These are phyloP conservation scores for Amniculicola lignicola DNA, from an alignment of 495 filamentous ascomycete genomes.

Conservation along the genomic window DNA sequence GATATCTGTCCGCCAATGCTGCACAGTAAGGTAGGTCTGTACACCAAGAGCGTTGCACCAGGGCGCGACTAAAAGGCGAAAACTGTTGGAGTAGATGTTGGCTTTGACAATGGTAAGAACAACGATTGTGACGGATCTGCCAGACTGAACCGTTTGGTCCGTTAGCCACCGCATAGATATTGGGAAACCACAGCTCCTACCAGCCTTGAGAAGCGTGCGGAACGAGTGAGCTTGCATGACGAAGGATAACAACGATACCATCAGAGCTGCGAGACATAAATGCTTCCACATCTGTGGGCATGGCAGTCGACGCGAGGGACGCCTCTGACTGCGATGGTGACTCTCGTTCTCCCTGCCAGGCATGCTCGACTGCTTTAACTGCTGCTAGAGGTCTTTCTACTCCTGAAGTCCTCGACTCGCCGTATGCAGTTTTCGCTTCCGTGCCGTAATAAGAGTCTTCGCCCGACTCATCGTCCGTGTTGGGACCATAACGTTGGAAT, in stretches of 20 bases:
- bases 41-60: too few species aligned
- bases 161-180: too few species aligned
- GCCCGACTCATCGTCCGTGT: constrained; percentile 48
- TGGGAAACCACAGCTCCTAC: too few species aligned
- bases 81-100: too few species aligned
- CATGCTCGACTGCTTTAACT: constrained; percentile 23
- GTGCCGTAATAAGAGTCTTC: constrained; percentile 35
- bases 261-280: constrained; percentile 90
- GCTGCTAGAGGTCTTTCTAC: not conserved
- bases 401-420: not conserved
- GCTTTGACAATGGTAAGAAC: too few species aligned
- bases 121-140: too few species aligned
- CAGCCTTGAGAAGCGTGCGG: too few species aligned
- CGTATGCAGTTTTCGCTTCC: constrained; percentile 40
- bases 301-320: constrained; percentile 43
- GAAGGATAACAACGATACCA: constrained; percentile 78
- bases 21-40: too few species aligned
- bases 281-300: constrained; percentile 68
- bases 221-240: constrained; percentile 68
- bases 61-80: too few species aligned
- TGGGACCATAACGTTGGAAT: constrained; percentile 79
- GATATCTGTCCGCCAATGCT: too few species aligned
- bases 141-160: too few species aligned
- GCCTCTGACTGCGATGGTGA: constrained; percentile 23
- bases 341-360: constrained; percentile 44